Percentiles rank a stretch among this genome's conserved stretches.
Conservation (phyloP, 2,329 filamentous ascomycete species). For the Alternaria conjuncta region DNA sequence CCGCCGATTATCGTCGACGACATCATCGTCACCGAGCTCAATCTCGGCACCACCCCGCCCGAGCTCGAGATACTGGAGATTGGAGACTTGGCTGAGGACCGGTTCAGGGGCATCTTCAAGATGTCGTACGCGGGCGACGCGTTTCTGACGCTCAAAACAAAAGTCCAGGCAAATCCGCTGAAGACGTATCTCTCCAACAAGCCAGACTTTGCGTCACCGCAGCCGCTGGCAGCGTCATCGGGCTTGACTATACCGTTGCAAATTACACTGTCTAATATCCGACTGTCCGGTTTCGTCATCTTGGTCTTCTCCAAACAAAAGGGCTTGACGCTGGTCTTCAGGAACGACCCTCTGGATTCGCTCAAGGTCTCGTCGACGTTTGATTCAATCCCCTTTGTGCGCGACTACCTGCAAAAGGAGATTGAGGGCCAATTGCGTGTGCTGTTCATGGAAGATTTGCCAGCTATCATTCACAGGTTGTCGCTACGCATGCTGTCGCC, state of each 20-base stretch:
- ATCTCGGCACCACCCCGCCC: constrained; percentile 91
- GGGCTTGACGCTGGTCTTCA: constrained; percentile 93
- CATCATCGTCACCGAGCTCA: constrained; percentile 97
- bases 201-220: constrained; percentile 88
- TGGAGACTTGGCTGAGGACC: constrained; percentile 94
- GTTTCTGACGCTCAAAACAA: constrained; percentile 91
- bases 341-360: constrained; percentile 96
- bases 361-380: constrained; percentile 99
- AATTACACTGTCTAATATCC: constrained; percentile 94
- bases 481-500: constrained; percentile 90
- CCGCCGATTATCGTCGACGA: constrained; percentile 99
- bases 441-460: constrained; percentile 96
- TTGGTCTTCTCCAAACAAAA: constrained; percentile 98
- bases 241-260: constrained; percentile 96
- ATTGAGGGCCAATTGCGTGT: constrained; percentile 93
- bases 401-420: constrained; percentile 93
- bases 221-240: constrained; percentile 87
- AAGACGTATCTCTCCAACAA: constrained; percentile 95
- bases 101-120: constrained; percentile 98
- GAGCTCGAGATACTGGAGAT: constrained; percentile 98
- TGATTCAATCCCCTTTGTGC: constrained; percentile 97
- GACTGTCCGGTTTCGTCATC: constrained; percentile 95
- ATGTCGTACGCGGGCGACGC: constrained; percentile 98
- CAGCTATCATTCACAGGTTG: constrained; percentile 92
- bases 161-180: constrained; percentile 95